These are phyloP conservation scores for Marasmius tenuissimus DNA, from an alignment of 1,284 basidiomycete genomes.

Conservation along the genomic window DNA sequence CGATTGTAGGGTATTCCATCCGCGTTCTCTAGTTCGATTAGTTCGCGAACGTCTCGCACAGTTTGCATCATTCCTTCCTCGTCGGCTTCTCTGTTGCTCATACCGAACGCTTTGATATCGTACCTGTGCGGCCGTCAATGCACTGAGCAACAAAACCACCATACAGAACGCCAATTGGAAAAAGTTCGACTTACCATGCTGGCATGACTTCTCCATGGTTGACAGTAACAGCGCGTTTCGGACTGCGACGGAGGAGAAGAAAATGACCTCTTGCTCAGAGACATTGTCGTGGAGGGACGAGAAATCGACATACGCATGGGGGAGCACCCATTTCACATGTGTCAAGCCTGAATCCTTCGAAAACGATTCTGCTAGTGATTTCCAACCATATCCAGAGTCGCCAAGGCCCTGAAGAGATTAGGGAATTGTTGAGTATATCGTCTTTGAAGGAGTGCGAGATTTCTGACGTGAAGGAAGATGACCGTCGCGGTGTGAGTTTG, in stretches of 20 bases:
- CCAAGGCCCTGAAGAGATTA: conserved; percentile 60
- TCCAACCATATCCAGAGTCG: conserved; percentile 75
- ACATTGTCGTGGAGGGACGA: conserved; percentile 6
- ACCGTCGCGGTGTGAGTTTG: conserved; percentile 20
- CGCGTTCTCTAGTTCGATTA: conserved; percentile 76
- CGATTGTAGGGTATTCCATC: conserved; percentile 66
- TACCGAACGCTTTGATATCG: conserved; percentile 70
- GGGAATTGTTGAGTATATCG: not conserved
- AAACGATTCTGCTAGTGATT: conserved; percentile 70
- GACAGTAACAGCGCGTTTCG: conserved; percentile 55
- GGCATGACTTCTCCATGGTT: conserved; percentile 71
- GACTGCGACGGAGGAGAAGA: conserved; percentile 34
- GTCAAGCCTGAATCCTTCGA: conserved; percentile 47
- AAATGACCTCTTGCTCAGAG: not conserved
- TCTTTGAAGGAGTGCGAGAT: not conserved
- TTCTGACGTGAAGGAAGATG: conserved; percentile 18
- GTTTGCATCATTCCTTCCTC: conserved; percentile 73
- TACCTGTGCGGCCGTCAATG: conserved; percentile 51
- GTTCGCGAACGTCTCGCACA: conserved; percentile 57
- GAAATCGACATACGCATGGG: conserved; percentile 59
- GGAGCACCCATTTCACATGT: conserved; percentile 83
- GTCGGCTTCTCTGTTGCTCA: conserved; percentile 58
- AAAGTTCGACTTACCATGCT: conserved; percentile 54
- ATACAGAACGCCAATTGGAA: not conserved
- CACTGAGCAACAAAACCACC: too few species aligned